These are phyloP conservation scores for Kodamaea fukazawae DNA, from an alignment of 805 yeast species.

Conservation along the genomic window DNA sequence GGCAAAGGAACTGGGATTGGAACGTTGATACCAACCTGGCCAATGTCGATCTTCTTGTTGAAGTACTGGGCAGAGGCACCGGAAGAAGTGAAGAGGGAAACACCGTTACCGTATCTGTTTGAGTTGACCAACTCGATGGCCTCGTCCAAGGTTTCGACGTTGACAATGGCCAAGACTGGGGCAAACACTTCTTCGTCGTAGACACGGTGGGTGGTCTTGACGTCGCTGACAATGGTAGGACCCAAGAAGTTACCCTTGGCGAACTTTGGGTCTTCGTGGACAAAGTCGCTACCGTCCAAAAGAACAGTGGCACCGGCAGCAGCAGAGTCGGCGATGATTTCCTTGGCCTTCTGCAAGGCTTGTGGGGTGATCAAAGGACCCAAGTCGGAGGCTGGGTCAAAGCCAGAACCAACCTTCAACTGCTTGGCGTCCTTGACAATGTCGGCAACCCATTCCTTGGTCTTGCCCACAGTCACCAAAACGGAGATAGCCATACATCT, in stretches of 20 bases:
- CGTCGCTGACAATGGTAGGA: constrained; percentile 62
- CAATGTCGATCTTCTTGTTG: constrained; percentile 65
- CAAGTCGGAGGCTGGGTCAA: constrained; percentile 57
- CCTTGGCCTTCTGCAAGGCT: constrained; percentile 51
- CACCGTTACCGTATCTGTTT: constrained; percentile 66
- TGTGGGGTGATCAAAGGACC: constrained; percentile 73
- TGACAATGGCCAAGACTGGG: constrained; percentile 65
- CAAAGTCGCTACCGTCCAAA: constrained; percentile 60
- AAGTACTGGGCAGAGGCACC: constrained; percentile 72
- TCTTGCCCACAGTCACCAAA: constrained; percentile 66
- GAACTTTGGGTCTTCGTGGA: constrained; percentile 36
- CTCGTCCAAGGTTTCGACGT: constrained; percentile 63
- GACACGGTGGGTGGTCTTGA: constrained; percentile 66
- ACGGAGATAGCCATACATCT: constrained; percentile 79
- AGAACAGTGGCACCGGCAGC: constrained; percentile 60
- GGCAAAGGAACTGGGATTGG: constrained; percentile 83
- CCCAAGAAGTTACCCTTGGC: constrained; percentile 66
- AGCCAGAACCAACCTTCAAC: constrained; percentile 65
- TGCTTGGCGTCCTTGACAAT: constrained; percentile 54
- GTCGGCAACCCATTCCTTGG: constrained; percentile 62
- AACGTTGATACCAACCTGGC: constrained; percentile 76
- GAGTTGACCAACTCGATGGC: constrained; percentile 62
- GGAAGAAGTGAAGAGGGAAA: constrained; percentile 64
- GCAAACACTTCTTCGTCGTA: constrained; percentile 76
- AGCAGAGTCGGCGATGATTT: constrained; percentile 53